A percentile compares a stretch with the other conserved stretches of the same genome.
These are phyloP conservation scores for Apiospora koreana DNA, from an alignment of 2,329 filamentous ascomycete genomes.

Conservation along the genomic window DNA sequence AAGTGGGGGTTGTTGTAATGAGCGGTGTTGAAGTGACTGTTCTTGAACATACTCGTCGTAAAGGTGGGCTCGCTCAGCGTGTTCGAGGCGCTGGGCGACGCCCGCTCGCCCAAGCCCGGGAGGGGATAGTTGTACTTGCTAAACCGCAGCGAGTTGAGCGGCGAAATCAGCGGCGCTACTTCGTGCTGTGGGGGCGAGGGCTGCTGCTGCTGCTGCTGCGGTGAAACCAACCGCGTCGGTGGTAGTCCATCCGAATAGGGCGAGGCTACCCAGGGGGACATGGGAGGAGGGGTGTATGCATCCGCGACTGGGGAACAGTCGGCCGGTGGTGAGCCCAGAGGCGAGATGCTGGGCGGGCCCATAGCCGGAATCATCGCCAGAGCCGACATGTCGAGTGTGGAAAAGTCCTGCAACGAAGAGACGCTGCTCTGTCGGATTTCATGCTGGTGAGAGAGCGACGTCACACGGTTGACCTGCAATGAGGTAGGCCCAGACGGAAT, in stretches of 20 bases:
- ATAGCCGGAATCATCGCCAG: conserved; percentile 47
- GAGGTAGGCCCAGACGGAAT: conserved; percentile 30
- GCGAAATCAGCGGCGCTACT: conserved; percentile 26
- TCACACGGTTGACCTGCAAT: conserved; percentile 56
- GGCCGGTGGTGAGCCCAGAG: conserved; percentile 34
- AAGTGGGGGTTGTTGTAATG: conserved; percentile 68
- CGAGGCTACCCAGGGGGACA: conserved; percentile 39
- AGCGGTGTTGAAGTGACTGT: conserved; percentile 66
- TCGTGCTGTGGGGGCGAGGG: conserved; percentile 25
- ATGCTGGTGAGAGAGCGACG: conserved; percentile 47
- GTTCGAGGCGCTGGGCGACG: conserved; percentile 22
- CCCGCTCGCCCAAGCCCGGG: conserved; percentile 32
- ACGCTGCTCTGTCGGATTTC: conserved; percentile 17
- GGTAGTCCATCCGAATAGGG: conserved; percentile 33
- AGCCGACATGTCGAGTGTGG: conserved; percentile 43
- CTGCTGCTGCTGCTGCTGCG: conserved; percentile 36
- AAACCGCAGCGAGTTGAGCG: conserved; percentile 45
- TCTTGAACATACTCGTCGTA: conserved; percentile 62
- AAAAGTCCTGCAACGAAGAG: conserved; percentile 38
- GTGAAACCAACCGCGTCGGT: conserved; percentile 19
- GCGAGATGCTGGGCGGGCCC: conserved; percentile 26
- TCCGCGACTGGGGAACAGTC: conserved; percentile 36
- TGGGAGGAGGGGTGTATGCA: conserved; percentile 35
- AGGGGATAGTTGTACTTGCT: conserved; percentile 54
- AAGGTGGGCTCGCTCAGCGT: conserved; percentile 44